These are phyloP conservation scores for Aschersonia sp. DNA, from an alignment of 2,329 filamentous ascomycete species.

Conservation along the genomic window DNA sequence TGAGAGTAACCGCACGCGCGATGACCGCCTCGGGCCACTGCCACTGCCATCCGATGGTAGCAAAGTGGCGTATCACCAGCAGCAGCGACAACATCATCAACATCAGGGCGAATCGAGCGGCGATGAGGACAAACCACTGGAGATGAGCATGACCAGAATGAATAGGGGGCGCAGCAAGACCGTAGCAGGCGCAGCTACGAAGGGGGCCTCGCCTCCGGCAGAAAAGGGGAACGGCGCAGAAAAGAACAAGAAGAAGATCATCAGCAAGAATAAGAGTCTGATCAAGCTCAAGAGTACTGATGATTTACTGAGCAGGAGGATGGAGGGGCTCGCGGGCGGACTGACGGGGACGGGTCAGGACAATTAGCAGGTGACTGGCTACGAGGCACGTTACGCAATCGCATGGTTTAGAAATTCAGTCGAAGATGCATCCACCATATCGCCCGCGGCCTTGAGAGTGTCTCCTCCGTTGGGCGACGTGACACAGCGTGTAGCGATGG, in stretches of 20 bases:
- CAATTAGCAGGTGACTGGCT: slow-evolving; percentile 9
- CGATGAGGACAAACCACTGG: slow-evolving; percentile 68
- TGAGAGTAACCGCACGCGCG: slow-evolving; percentile 21
- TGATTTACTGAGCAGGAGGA: slow-evolving; percentile 39
- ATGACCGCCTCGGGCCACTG: slow-evolving; percentile 2
- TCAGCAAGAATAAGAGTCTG: slow-evolving; percentile 30
- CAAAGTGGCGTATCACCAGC: slow-evolving; percentile 1
- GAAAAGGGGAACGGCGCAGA: slow-evolving; percentile 2
- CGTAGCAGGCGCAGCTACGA: slow-evolving; percentile 13
- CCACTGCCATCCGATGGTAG: background rate
- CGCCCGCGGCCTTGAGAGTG: too few relatives aligned
- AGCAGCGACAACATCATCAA: slow-evolving; percentile 14
- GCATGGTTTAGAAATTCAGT: too few relatives aligned
- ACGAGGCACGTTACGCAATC: too few relatives aligned
- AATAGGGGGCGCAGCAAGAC: slow-evolving; percentile 18
- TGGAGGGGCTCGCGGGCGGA: slow-evolving; percentile 41
- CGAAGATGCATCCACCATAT: too few relatives aligned
- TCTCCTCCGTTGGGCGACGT: too few relatives aligned
- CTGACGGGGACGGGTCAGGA: slow-evolving; percentile 34
- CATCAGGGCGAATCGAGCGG: slow-evolving; percentile 46
- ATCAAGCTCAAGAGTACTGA: slow-evolving; percentile 42
- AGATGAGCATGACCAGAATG: slow-evolving; percentile 54
- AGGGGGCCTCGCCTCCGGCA: slow-evolving; percentile 5
- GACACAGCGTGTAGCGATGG: too few relatives aligned
- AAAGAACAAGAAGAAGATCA: slow-evolving; percentile 13